Conservation (phyloP, 768 basidiomycete species). For the Mycena albidolilacea region DNA sequence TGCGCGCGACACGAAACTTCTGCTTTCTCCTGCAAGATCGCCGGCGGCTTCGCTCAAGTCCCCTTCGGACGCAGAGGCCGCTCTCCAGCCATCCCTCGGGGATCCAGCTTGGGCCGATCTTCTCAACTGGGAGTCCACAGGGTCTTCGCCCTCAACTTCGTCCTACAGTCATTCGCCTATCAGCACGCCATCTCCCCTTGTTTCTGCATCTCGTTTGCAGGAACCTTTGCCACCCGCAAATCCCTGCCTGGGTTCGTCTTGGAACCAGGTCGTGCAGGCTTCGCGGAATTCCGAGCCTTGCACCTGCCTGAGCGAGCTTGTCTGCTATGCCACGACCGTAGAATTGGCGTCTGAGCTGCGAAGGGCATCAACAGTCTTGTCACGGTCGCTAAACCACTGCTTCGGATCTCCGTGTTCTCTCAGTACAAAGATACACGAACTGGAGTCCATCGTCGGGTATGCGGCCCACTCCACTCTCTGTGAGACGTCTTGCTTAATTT, state of each 20-base stretch:
- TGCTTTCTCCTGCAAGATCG: constrained; percentile 39
- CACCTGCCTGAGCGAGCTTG: constrained; percentile 69
- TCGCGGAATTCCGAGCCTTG: constrained; percentile 33
- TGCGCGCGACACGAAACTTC: constrained; percentile 45
- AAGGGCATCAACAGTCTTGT: constrained; percentile 69
- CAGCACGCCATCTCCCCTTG: constrained; percentile 56
- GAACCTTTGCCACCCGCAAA: constrained; percentile 57
- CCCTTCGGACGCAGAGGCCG: neutral
- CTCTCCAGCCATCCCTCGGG: constrained; percentile 1
- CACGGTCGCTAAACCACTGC: constrained; percentile 60
- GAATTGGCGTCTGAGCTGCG: constrained; percentile 77
- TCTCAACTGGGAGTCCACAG: constrained; percentile 41
- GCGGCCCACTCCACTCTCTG: neutral
- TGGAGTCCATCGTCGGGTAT: constrained; percentile 24
- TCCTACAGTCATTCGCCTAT: constrained; percentile 50
- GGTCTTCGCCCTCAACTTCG: constrained; percentile 41
- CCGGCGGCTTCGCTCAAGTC: constrained; percentile 33
- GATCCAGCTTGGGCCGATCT: constrained; percentile 38
- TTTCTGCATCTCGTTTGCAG: constrained; percentile 47
- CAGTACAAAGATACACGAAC: constrained; percentile 21
- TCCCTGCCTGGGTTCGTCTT: constrained; percentile 47
- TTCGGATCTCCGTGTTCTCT: constrained; percentile 54
- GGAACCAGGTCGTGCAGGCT: constrained; percentile 36
- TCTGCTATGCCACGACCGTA: constrained; percentile 70
- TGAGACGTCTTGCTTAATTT: constrained; percentile 30